Evolutionary conservation across 2,329 filamentous ascomycete species (phyloP), one percentile per base, ranked within the genome.

Genomic region (Microsporum ferrugineum): DNA sequence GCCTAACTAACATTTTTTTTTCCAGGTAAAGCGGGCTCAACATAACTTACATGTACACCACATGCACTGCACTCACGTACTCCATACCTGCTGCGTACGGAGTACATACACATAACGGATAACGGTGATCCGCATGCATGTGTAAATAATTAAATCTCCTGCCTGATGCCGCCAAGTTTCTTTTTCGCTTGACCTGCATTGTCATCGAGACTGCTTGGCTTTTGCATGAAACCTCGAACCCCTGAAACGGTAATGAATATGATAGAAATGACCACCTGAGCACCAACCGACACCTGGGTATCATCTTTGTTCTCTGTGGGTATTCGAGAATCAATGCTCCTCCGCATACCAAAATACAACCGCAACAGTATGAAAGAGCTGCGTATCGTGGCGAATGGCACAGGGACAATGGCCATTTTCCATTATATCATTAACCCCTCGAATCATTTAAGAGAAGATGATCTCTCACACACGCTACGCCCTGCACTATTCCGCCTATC

Each of bases 71-170:
- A 29, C 27, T 51, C 45, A 51, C 45, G 3, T 31, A 31, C 17
- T 23, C 17, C 17, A 23, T 23, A 23, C 17, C 17, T 23, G 17
- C 17, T 23, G 17, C 17, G 17, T 23, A 23, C 17, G 17, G 17
- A 23, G 17, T 29, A 27, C 17, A 2, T 29, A 12, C 27, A 51
- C 27, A 51, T 14, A 33, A 51, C n/a, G 43, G 43, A 47, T 47
- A 47, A 55, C 14, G 31, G 31, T 31, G 51, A 55, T 55, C 51
- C 29, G 31, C 51, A 55, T 55, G 51, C 51, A 55, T 55, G 51
- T 53, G 49, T 55, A n/a, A 36, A 55, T 53, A 53, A 23, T 34
- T 31, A 55, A 55, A 55, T 55, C 51, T 55, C 51, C 51, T 55
- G 51, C 33, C n/a, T 55, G 29, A 36, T 55, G 12, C 51, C n/a